A percentile compares a stretch with the other conserved stretches of the same genome.
Evolutionary conservation across 441 rosid genomes (phyloP).

Genomic region (Gossypium davidsonii): DNA sequence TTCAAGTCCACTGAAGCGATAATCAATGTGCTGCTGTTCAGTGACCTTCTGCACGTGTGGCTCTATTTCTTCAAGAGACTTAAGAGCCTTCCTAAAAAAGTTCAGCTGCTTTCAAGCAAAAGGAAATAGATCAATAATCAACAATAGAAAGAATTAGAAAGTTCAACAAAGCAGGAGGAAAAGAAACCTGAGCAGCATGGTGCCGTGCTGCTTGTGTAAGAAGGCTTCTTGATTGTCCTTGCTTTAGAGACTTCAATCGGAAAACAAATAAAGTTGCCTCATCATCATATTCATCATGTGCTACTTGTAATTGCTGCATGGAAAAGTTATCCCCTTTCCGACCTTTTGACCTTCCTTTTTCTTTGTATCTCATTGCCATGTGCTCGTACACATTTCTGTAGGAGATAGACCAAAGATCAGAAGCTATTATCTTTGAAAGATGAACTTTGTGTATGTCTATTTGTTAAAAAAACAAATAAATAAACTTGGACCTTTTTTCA

Average conservation of each 20-base stretch:
- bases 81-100: slow-evolving; percentile 62
- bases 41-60: slow-evolving; percentile 52
- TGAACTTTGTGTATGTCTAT: slow-evolving; percentile 8
- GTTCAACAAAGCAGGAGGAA: slow-evolving; percentile 11
- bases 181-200: slow-evolving; percentile 75
- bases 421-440: slow-evolving; percentile 7
- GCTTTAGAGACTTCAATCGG: slow-evolving; percentile 64
- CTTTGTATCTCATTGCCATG: slow-evolving; percentile 41
- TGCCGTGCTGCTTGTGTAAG: slow-evolving; percentile 81
- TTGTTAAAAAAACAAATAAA: background rate
- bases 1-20: slow-evolving; percentile 60
- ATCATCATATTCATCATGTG: slow-evolving; percentile 58
- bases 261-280: slow-evolving; percentile 66
- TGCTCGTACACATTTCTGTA: slow-evolving; percentile 47
- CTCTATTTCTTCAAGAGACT: slow-evolving; percentile 57
- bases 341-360: slow-evolving; percentile 52
- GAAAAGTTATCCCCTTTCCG: slow-evolving; percentile 58
- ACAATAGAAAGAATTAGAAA: slow-evolving; percentile 1
- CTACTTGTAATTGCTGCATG: slow-evolving; percentile 50
- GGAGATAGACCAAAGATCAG: slow-evolving; percentile 18
- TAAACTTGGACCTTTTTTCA: slow-evolving; percentile 51
- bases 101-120: slow-evolving; percentile 37
- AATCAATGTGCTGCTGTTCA: slow-evolving; percentile 57
- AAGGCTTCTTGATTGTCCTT: slow-evolving; percentile 76
- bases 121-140: slow-evolving; percentile 6